phyloP scores from a whole-genome alignment of 2,329 filamentous ascomycete species.

The Neocatenulostroma microsporum region DNA sequence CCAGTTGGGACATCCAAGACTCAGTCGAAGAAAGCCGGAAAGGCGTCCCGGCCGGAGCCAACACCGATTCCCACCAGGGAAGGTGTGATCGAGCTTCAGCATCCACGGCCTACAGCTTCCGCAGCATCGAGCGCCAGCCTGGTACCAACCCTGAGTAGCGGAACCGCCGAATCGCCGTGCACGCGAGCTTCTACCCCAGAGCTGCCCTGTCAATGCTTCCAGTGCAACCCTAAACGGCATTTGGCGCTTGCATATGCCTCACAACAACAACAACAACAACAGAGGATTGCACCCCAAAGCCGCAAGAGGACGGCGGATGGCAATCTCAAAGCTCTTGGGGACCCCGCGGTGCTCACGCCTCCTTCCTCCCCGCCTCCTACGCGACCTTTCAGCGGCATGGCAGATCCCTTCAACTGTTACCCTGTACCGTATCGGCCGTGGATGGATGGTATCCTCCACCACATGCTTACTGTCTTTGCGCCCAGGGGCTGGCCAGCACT shows the following conservation, averaged over 20 bases:
- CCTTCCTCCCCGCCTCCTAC: constrained; percentile 3
- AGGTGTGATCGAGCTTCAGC: not conserved
- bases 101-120: constrained; percentile 1
- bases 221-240: constrained; percentile 3
- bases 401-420: constrained; percentile 27
- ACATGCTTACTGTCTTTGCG: constrained; percentile 29
- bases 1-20: not conserved
- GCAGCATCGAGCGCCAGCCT: not conserved
- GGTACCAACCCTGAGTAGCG: not conserved
- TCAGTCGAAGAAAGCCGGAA: not conserved
- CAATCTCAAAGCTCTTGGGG: no score
- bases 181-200: constrained; percentile 1
- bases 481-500: constrained; percentile 28
- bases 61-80: not conserved
- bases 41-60: not conserved
- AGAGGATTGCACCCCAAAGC: not conserved
- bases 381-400: constrained; percentile 5
- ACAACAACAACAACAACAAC: no score
- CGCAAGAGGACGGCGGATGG: constrained; percentile 3
- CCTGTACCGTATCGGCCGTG: constrained; percentile 25
- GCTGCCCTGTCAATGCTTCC: constrained; percentile 2
- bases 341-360: constrained; percentile 3
- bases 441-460: constrained; percentile 25
- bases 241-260: not conserved
- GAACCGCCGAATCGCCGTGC: not conserved